Conservation (phyloP, 75 land plant genomes). For the Pinus taeda region DNA sequence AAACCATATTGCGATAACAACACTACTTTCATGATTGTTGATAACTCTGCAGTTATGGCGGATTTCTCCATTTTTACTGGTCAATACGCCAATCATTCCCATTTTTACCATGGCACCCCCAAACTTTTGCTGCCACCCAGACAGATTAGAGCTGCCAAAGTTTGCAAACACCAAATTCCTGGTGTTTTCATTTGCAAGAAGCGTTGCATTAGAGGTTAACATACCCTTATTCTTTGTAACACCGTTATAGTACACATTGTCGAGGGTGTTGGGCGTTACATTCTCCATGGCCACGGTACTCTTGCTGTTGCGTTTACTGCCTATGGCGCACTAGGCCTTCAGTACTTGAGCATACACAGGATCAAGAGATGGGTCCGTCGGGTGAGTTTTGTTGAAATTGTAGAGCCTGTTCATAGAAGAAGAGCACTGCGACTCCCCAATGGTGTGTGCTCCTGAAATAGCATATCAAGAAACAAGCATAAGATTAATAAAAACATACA, state of each 20-base stretch:
- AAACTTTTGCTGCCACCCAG: constrained; percentile 9
- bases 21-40: background rate
- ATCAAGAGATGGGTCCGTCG: constrained; percentile 13
- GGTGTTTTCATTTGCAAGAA: constrained; percentile 19
- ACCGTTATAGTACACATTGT: constrained; percentile 31
- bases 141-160: background rate
- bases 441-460: constrained; percentile 24
- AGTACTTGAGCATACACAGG: background rate
- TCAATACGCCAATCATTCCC: constrained; percentile 17
- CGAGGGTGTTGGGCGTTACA: constrained; percentile 22
- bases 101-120: constrained; percentile 17
- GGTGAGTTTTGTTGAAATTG: constrained; percentile 8
- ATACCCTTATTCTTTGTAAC: constrained; percentile 24
- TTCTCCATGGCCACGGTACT: constrained; percentile 12
- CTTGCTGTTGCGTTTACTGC: background rate
- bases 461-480: background rate
- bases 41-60: constrained; percentile 15
- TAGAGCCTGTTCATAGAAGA: constrained; percentile 8
- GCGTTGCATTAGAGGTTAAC: constrained; percentile 26
- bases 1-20: too few relatives aligned
- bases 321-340: constrained; percentile 11
- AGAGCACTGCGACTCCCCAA: constrained; percentile 13
- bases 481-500: too few relatives aligned
- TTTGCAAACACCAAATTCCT: background rate
- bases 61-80: constrained; percentile 17